These are phyloP conservation scores for Aureobasidium sp. DNA, from an alignment of 2,329 filamentous ascomycete species.

Conservation along the genomic window DNA sequence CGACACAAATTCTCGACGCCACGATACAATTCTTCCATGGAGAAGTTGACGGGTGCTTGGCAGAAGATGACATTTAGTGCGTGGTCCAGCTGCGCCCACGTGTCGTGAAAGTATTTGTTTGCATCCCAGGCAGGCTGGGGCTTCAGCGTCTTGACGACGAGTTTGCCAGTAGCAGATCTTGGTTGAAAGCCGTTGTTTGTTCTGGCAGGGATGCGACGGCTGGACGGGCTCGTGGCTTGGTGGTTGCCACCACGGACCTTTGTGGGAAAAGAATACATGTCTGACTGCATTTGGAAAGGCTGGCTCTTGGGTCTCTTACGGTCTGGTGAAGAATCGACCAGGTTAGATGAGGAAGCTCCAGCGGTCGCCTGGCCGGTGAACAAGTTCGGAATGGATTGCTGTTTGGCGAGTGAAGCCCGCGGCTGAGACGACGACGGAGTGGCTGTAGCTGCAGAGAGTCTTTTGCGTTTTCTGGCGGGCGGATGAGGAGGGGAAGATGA, in stretches of 20 bases:
- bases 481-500: constrained; percentile 4
- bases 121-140: constrained; percentile 57
- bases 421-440: neutral
- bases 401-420: neutral
- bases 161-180: constrained; percentile 69
- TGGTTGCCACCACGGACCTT: constrained; percentile 1
- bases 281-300: constrained; percentile 2
- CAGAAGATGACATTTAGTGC: constrained; percentile 69
- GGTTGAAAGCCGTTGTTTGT: constrained; percentile 53
- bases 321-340: neutral
- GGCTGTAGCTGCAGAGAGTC: neutral
- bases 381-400: constrained; percentile 11
- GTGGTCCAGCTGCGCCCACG: constrained; percentile 64
- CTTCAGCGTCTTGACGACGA: constrained; percentile 90
- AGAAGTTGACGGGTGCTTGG: constrained; percentile 53
- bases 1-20: constrained; percentile 88
- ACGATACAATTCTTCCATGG: constrained; percentile 83
- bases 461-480: constrained; percentile 2
- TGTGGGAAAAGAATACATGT: constrained; percentile 11
- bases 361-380: neutral
- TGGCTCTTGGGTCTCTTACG: constrained; percentile 5
- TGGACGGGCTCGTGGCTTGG: neutral
- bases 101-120: constrained; percentile 69
- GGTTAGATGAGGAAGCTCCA: neutral
- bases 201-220: neutral